phyloP scores from a whole-genome alignment of 208 protist genomes.

The Ichthyophonus hoferi region DNA sequence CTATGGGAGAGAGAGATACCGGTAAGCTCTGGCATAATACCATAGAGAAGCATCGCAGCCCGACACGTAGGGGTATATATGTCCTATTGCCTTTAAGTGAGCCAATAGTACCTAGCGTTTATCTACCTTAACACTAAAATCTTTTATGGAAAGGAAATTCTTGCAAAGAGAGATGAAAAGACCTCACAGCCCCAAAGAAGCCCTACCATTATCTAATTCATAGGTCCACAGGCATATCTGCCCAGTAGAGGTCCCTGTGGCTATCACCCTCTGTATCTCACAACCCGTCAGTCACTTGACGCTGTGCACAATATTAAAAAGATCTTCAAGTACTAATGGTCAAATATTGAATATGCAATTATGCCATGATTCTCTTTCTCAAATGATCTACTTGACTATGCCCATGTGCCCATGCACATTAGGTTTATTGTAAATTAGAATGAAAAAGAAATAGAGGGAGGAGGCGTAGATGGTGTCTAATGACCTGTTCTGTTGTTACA shows the following conservation, averaged over 20 bases:
- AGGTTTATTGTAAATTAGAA: not conserved
- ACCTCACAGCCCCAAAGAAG: not conserved
- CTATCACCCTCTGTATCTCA: not conserved
- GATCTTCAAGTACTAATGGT: not conserved
- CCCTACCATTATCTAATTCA: not conserved
- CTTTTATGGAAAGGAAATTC: not conserved
- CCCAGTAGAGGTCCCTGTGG: not conserved
- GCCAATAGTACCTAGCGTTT: too few species aligned
- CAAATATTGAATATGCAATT: not conserved
- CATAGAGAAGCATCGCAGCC: too few species aligned
- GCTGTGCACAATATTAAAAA: not conserved
- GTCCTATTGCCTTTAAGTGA: not conserved
- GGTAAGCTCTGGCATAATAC: too few species aligned
- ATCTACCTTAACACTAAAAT: too few species aligned
- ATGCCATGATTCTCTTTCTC: not conserved
- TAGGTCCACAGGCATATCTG: constrained; percentile 23
- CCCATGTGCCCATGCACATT: not conserved
- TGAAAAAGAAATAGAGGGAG: not conserved
- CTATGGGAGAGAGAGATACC: not conserved
- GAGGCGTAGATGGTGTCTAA: not conserved
- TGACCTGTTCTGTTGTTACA: not conserved
- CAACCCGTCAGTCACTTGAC: not conserved
- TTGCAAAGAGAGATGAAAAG: not conserved
- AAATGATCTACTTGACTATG: not conserved
- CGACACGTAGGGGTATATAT: not conserved